Base-by-base conservation (phyloP, 148 eudicot species). In the Vaccinium vitisidaea region DNA sequence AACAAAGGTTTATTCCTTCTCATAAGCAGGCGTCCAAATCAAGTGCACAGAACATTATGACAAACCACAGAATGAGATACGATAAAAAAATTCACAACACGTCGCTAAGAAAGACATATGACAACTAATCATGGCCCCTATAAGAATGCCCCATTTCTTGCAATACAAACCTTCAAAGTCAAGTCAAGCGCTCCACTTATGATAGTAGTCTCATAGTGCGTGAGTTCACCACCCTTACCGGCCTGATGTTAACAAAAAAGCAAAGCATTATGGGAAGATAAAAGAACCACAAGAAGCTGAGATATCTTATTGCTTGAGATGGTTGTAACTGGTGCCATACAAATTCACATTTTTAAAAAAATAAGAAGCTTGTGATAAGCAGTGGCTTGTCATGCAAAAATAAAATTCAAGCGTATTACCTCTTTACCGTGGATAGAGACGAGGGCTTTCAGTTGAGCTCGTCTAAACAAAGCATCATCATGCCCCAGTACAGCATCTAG, bases 391-490 rank as follows among this genome's bases (percentile, higher is more conserved):
- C 58, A 32, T 48, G 36, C 67, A 14, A 48, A 32, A 25, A 15
- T 84, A 53, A 36, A 54, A 79, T 32, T 73, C 56, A 19, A 61
- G 84, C 71, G 21, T 84, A 63, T 36, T 92, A 96, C 98, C 98
- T 94, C 98, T 90, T 91, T 92, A 84, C 98, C 84, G 39, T 96
- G 98, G 78, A 96, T 96, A 82, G 94, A 90, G 59, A 96, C 98
- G 77, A 96, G 95, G 76, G 98, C 98, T 87, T 96, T 96, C 83
- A 96, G 84, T 61, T 96, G 98, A 82, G 98, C 97, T 80, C 98
- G 92, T 82, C 98, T 94, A 82, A 96, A 96, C 76, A 96, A 87
- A 30, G 92, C 94, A 83, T 93, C 92, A 84, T 91, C 82, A 84
- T 93, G 98, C 36, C 98, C 98, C 84, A 95, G 87, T 75, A 91